These are phyloP conservation scores for Falciphora oryzae DNA, from an alignment of 2,329 filamentous ascomycete species.

Conservation along the genomic window DNA sequence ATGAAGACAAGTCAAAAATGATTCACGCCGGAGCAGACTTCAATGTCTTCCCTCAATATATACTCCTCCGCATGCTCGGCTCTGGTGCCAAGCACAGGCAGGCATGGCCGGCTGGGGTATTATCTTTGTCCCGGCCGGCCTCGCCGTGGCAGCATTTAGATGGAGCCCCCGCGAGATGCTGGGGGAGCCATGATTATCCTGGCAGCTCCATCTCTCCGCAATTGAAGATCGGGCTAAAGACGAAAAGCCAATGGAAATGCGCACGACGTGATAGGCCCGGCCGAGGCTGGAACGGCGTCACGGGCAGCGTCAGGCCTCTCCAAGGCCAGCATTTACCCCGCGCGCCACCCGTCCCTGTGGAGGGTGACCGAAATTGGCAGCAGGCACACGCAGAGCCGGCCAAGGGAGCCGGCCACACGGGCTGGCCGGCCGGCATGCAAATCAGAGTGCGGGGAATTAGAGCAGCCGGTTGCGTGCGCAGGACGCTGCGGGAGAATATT, in stretches of 20 bases:
- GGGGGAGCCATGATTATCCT: not conserved
- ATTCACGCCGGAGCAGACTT: too few relatives aligned
- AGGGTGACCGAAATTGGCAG: too few relatives aligned
- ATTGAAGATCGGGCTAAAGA: not conserved
- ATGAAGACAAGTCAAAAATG: not conserved
- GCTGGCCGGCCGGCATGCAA: not conserved
- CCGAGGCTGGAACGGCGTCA: not conserved
- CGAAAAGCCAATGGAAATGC: not conserved
- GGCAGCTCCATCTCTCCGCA: not conserved
- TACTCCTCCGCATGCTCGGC: not conserved
- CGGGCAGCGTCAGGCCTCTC: not conserved
- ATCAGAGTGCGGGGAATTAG: not conserved
- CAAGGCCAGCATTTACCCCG: not conserved
- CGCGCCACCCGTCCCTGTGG: too few relatives aligned
- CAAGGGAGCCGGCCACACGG: too few relatives aligned
- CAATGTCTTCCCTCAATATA: not conserved
- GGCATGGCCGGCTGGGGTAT: not conserved
- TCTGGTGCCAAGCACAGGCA: not conserved
- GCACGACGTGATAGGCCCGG: not conserved
- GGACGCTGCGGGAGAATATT: not conserved
- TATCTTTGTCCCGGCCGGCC: not conserved
- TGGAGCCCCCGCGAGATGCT: not conserved
- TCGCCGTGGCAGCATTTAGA: not conserved
- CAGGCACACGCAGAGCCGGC: not conserved
- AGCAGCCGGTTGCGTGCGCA: not conserved